Evolutionary conservation across 2,329 filamentous ascomycete genomes (phyloP).

Genomic region (Blumeria graminis): DNA sequence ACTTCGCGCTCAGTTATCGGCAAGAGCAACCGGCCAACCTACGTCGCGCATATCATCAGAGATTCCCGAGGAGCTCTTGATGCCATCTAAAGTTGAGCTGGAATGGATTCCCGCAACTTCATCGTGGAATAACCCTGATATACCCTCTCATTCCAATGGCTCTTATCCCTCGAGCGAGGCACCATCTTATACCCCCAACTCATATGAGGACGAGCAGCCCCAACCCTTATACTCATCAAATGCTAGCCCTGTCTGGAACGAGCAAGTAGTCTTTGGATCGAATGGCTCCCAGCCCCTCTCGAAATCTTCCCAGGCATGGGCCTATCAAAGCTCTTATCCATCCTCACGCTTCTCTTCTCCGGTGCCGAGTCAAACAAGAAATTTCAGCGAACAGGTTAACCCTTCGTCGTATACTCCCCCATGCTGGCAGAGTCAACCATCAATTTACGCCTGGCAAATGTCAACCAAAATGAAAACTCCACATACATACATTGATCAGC

Average conservation of each 20-base stretch:
- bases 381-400: conserved; percentile 10
- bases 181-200: conserved; percentile 4
- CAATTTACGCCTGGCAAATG: conserved; percentile 13
- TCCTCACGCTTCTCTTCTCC: conserved; percentile 10
- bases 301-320: conserved; percentile 9
- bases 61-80: conserved; percentile 8
- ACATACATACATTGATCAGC: conserved; percentile 10
- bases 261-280: conserved; percentile 7
- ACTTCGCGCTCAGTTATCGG: conserved; percentile 10
- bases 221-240: conserved; percentile 8
- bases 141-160: conserved; percentile 3
- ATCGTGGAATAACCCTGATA: conserved; percentile 2
- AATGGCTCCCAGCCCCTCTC: conserved; percentile 5
- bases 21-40: conserved; percentile 2
- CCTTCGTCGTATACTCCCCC: conserved; percentile 4
- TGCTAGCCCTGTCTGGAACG: conserved; percentile 10
- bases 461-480: conserved; percentile 13
- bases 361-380: conserved; percentile 4
- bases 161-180: conserved; percentile 5
- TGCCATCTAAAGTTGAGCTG: conserved; percentile 8
- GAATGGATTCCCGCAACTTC: conserved; percentile 9
- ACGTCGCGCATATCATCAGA: conserved; percentile 6
- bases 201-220: conserved; percentile 6
- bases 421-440: conserved; percentile 13
- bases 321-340: conserved; percentile 11